Evolutionary conservation across 2,329 filamentous ascomycete genomes (phyloP), one percentile per base, ranked within the genome.

Genomic region (Helotiales sp.): DNA sequence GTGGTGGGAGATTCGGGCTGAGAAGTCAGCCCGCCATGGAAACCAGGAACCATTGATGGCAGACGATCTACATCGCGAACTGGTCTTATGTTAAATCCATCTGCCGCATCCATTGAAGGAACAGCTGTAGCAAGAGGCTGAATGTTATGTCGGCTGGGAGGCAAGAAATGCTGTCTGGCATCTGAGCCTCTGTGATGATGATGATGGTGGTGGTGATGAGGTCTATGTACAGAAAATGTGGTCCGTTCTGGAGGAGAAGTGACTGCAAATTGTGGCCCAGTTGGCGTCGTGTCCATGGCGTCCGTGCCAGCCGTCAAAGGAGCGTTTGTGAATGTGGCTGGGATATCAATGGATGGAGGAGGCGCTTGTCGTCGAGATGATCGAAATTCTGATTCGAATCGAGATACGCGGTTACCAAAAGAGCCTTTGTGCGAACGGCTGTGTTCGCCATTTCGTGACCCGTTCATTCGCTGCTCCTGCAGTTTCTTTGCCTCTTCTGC

Each of bases 1-100:
- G 92, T 96, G 6, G 91, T 95, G 1, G 92, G 92, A 12, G 92
- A 97, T 57, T 93, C 90, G 8, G 95, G 95, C 71, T 96, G 93
- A n/a, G 93, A 97, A 40, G 83, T 82, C 54, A 92, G 76, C 53
- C 89, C 87, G 10, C 82, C 79, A 62, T 89, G 83, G 54, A 87
- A 78, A 38, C 87, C 82, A 6, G 88, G 84, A 44, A 88, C 79
- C 87, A 95, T 96, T 52, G 89, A 95, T 47, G 89, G 90, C 58
- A 95, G 81, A 59, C 92, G 86, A 71, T 98, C 91, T 44, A 85
- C 80, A 70, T 96, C 90, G 65, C 91, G 87, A 33, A 93, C 88
- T 7, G 89, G 90, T 52, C 92, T 85, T 59, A 95, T 70, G 25
- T 81, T 84, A 70, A 95, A 93, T 3, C 83, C 83, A 70, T 93